phyloP scores from a whole-genome alignment of 2,329 filamentous ascomycete genomes.

The Xylariales sp. region DNA sequence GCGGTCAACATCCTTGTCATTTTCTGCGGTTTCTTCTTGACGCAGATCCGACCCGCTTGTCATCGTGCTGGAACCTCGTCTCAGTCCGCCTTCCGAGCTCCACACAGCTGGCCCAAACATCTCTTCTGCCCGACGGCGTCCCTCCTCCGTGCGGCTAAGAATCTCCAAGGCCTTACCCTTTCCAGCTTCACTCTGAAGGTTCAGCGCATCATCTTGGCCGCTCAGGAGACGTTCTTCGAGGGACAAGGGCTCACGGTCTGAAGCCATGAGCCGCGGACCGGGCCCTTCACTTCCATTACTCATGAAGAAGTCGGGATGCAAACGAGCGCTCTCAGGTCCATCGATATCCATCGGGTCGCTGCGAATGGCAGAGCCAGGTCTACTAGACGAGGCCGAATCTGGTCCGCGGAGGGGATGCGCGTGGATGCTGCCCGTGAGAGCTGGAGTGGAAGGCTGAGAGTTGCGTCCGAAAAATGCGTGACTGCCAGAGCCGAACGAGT shows the following conservation, averaged over 20 bases:
- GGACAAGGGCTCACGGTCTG: constrained; percentile 32
- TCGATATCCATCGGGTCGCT: constrained; percentile 37
- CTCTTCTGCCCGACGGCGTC: constrained; percentile 44
- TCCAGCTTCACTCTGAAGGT: constrained; percentile 38
- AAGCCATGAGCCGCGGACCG: constrained; percentile 37
- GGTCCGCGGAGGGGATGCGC: constrained; percentile 26
- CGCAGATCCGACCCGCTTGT: constrained; percentile 13
- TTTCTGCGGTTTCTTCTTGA: constrained; percentile 29
- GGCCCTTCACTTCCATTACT: constrained; percentile 25
- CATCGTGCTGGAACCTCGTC: constrained; percentile 18
- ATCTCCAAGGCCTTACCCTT: constrained; percentile 50
- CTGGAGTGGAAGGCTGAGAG: constrained; percentile 32
- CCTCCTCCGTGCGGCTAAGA: constrained; percentile 43
- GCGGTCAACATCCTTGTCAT: constrained; percentile 44
- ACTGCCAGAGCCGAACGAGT: constrained; percentile 25
- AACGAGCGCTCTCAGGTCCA: constrained; percentile 16
- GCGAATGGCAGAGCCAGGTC: constrained; percentile 24
- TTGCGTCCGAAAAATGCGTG: constrained; percentile 29
- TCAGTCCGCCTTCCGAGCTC: constrained; percentile 21
- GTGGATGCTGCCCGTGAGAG: constrained; percentile 27
- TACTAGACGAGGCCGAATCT: constrained; percentile 27
- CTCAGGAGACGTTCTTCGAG: constrained; percentile 48
- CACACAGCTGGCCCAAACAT: constrained; percentile 49
- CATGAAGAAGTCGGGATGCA: constrained; percentile 40
- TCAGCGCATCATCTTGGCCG: constrained; percentile 40